Evolutionary conservation across 2,329 filamentous ascomycete species (phyloP).

Genomic region (Fusarium concolor): DNA sequence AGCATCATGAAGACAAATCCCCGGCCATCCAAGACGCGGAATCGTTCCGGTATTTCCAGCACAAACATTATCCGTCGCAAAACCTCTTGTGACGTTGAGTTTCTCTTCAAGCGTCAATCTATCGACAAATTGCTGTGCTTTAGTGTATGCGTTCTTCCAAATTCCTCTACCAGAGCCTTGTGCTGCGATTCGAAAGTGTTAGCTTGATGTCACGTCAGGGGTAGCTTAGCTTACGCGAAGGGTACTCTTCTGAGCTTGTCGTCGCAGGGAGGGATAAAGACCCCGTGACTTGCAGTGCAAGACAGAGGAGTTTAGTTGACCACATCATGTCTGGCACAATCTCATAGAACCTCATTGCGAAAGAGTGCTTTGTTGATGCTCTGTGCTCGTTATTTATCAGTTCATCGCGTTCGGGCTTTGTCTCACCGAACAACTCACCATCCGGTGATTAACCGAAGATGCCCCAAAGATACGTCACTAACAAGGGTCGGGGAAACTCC

Average conservation of each 20-base stretch:
- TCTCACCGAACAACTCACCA: not conserved
- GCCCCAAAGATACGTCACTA: not conserved
- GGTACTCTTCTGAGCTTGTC: not conserved
- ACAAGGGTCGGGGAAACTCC: constrained; percentile 14
- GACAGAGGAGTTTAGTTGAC: constrained; percentile 1
- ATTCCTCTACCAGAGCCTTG: constrained; percentile 40
- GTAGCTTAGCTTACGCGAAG: constrained; percentile 32
- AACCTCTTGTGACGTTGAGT: constrained; percentile 63
- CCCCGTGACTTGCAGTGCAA: constrained; percentile 14
- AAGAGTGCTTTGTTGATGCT: not conserved
- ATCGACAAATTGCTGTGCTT: constrained; percentile 66
- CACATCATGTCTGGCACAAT: constrained; percentile 5
- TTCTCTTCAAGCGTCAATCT: constrained; percentile 76
- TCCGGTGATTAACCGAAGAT: constrained; percentile 3
- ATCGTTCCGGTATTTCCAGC: constrained; percentile 61
- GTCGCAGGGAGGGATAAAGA: constrained; percentile 7
- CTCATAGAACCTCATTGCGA: not conserved
- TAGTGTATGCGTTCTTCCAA: constrained; percentile 70
- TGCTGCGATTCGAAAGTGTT: constrained; percentile 24
- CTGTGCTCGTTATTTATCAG: constrained; percentile 16
- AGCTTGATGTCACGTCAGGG: constrained; percentile 12
- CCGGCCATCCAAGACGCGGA: constrained; percentile 58
- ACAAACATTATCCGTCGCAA: constrained; percentile 65
- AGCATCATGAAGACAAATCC: constrained; percentile 63
- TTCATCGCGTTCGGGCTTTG: not conserved